Evolutionary conservation across 805 yeast genomes (phyloP), one percentile per base, ranked within the genome.

Genomic region (Lipomyces mesembrius): DNA sequence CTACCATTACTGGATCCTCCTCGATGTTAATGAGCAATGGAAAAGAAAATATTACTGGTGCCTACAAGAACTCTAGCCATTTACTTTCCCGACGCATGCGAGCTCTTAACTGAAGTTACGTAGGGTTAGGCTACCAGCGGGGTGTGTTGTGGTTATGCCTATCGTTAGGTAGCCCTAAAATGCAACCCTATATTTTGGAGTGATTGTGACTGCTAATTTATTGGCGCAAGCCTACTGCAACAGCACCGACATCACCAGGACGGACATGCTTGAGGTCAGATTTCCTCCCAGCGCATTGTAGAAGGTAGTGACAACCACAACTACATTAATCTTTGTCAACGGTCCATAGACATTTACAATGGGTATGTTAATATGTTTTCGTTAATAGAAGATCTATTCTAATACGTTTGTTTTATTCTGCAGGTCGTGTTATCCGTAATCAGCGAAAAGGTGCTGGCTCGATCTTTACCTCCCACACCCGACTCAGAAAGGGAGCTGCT

Each of bases 391-490:
- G 34, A 6, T 52, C 8, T 52, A 25, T 52, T 52, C 55, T 52
- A 52, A 52, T 52, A 14, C n/a, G 11, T 55, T 12, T 17, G 25
- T 29, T 8, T 27, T 9, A 32, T 34, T 20, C 7, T 59, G 22
- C 61, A 68, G 97, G 97, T 91, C 92, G 98, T 90, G 99, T 95
- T 86, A 95, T 95, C 88, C 96, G 99, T 88, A 95, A 95, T 90
- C 99, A 95, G 90, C 93, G 99, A 92, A 95, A 95, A 88, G 98
- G 98, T 90, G 97, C 97, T 85, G 98, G 99, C 83, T 94, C 98
- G 81, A 92, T 95, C 89, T 95, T 95, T 92, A 90, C 96, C 83
- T 89, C 99, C 81, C 97, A 94, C 95, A 94, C 98, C 88, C 94
- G 98, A 87, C 91, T 95, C 85, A 92, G 99, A 91, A 91, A 95